phyloP scores from a whole-genome alignment of 108 stramenopile species.

The Parietichytrium sp. region DNA sequence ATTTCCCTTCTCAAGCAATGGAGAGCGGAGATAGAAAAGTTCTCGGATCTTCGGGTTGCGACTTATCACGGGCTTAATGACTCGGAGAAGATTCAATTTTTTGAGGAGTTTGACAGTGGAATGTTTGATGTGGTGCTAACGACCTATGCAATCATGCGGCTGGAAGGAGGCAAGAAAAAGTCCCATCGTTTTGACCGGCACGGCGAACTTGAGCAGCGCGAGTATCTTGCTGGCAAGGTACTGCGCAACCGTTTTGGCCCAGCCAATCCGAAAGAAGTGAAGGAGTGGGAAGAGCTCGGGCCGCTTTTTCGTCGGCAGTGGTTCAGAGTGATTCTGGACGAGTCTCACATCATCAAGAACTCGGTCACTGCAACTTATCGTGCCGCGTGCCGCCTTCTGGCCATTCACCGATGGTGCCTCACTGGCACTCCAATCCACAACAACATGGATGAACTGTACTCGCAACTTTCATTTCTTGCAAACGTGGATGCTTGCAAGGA shows the following conservation, averaged over 20 bases:
- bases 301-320: constrained; percentile 39
- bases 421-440: constrained; percentile 66
- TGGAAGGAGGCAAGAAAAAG: constrained; percentile 21
- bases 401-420: constrained; percentile 63
- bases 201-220: not conserved
- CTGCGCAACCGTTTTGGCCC: no score
- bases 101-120: constrained; percentile 52
- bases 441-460: constrained; percentile 18
- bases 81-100: constrained; percentile 34
- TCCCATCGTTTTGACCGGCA: not conserved
- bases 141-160: constrained; percentile 57
- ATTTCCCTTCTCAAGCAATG: constrained; percentile 60
- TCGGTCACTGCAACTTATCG: constrained; percentile 54
- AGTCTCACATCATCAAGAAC: constrained; percentile 64
- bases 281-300: not conserved
- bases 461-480: not conserved
- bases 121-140: constrained; percentile 69
- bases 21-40: constrained; percentile 56
- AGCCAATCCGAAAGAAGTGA: no score
- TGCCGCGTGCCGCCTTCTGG: constrained; percentile 58
- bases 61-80: constrained; percentile 51
- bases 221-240: not conserved
- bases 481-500: not conserved
- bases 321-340: constrained; percentile 61
- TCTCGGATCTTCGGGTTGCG: constrained; percentile 43